phyloP scores from a whole-genome alignment of 257 asterid species.

The Nicotiana noctiflora region DNA sequence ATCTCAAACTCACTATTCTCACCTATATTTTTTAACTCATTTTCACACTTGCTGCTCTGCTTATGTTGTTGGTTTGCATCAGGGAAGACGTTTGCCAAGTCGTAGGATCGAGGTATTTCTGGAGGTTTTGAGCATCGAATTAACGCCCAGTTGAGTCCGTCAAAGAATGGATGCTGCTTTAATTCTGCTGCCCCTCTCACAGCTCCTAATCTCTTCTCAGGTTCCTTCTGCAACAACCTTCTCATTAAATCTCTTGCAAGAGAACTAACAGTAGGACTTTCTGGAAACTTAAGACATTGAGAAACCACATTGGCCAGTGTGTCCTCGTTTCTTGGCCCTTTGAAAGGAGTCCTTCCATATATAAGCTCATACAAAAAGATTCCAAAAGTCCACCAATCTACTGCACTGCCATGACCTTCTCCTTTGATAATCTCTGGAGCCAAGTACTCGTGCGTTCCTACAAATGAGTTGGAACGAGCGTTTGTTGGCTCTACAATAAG shows the following conservation, averaged over 20 bases:
- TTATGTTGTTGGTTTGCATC: constrained; percentile 5
- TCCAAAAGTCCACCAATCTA: constrained; percentile 79
- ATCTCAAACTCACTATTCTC: constrained; percentile 29
- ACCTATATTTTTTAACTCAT: constrained; percentile 17
- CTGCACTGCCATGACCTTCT: constrained; percentile 70
- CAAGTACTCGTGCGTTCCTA: constrained; percentile 66
- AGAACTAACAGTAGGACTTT: constrained; percentile 37
- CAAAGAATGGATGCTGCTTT: constrained; percentile 56
- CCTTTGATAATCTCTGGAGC: constrained; percentile 80
- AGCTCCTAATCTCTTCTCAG: constrained; percentile 46
- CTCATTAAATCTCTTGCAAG: constrained; percentile 53
- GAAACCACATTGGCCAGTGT: constrained; percentile 58
- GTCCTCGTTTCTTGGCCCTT: constrained; percentile 52
- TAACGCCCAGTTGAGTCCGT: constrained; percentile 66
- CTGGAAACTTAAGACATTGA: constrained; percentile 59
- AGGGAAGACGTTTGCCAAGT: constrained; percentile 5
- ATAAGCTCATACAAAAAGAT: constrained; percentile 52
- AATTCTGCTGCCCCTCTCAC: constrained; percentile 59
- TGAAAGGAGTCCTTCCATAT: constrained; percentile 60
- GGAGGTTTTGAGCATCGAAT: constrained; percentile 64
- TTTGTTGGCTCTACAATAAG: constrained; percentile 64
- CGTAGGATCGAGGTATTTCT: constrained; percentile 28
- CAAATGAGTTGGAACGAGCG: constrained; percentile 66
- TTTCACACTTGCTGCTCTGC: constrained; percentile 12
- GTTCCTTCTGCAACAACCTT: constrained; percentile 54